Evolutionary conservation across 2,329 filamentous ascomycete genomes (phyloP).

Genomic region (Byssochlamys sp.): DNA sequence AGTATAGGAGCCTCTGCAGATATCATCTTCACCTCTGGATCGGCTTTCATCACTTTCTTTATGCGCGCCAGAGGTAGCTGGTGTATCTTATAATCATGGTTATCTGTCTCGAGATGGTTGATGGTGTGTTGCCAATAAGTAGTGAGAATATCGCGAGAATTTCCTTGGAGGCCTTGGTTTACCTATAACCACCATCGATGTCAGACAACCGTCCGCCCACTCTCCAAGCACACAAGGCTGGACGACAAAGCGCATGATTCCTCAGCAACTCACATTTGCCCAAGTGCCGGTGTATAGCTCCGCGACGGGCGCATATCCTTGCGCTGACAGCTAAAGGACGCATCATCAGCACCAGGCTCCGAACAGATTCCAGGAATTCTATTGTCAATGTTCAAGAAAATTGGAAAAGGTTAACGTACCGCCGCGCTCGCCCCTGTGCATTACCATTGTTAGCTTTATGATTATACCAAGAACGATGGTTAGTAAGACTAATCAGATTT

Average conservation of each 20-base stretch:
- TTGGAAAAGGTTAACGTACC: slow-evolving; percentile 40
- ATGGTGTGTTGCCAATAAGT: slow-evolving; percentile 99
- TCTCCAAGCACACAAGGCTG: neutral
- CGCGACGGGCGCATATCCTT: slow-evolving; percentile 76
- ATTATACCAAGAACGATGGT: neutral
- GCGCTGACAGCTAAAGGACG: slow-evolving; percentile 60
- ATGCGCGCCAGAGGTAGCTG: slow-evolving; percentile 94
- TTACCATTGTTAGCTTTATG: slow-evolving; percentile 2
- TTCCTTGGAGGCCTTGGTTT: slow-evolving; percentile 84
- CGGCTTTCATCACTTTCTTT: slow-evolving; percentile 99
- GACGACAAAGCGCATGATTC: neutral
- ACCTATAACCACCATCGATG: slow-evolving; percentile 49
- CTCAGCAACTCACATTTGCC: slow-evolving; percentile 64
- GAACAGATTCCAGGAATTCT: neutral
- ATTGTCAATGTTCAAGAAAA: neutral
- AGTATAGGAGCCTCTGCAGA: slow-evolving; percentile 94
- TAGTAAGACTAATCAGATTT: neutral
- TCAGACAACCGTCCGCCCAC: neutral
- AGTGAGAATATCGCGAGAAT: slow-evolving; percentile 92
- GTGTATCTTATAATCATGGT: slow-evolving; percentile 96
- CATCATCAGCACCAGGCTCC: slow-evolving; percentile 14
- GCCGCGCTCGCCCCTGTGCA: slow-evolving; percentile 55
- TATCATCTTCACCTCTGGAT: slow-evolving; percentile 99
- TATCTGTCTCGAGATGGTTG: slow-evolving; percentile 85
- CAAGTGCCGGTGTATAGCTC: slow-evolving; percentile 90